A percentile compares a stretch with the other conserved stretches of the same genome.
These are phyloP conservation scores for Aspergillus fumigatiaffinis DNA, from an alignment of 2,329 filamentous ascomycete genomes.

Conservation along the genomic window DNA sequence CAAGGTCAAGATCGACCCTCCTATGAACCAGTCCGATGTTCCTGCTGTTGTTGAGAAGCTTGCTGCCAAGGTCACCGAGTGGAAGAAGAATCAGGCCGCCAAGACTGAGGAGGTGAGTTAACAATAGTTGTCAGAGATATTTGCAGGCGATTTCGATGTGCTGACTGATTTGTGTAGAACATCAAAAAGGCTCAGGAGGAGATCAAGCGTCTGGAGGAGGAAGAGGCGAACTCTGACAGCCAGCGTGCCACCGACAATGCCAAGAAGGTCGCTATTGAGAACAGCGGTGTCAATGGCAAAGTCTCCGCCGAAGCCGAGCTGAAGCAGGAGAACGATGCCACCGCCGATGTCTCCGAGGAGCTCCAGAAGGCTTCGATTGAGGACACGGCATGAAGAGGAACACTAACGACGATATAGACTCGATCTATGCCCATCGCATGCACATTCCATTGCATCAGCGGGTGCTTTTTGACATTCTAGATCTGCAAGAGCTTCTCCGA, in stretches of 20 bases:
- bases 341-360: slow-evolving; percentile 56
- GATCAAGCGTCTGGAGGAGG: slow-evolving; percentile 76
- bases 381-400: slow-evolving; percentile 41
- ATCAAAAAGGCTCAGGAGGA: slow-evolving; percentile 95
- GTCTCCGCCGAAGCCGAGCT: slow-evolving; percentile 52
- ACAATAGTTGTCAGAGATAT: background rate
- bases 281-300: slow-evolving; percentile 51
- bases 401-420: slow-evolving; percentile 7
- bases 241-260: slow-evolving; percentile 45
- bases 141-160: slow-evolving; percentile 1
- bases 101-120: slow-evolving; percentile 83
- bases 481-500: slow-evolving; percentile 13
- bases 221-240: slow-evolving; percentile 57
- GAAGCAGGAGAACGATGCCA: slow-evolving; percentile 57
- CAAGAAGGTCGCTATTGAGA: slow-evolving; percentile 51
- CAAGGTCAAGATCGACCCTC: slow-evolving; percentile 80
- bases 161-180: slow-evolving; percentile 60
- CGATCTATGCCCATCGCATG: background rate
- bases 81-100: slow-evolving; percentile 83
- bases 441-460: slow-evolving; percentile 16
- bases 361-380: slow-evolving; percentile 59
- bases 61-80: slow-evolving; percentile 83
- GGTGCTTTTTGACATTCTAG: slow-evolving; percentile 12
- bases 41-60: slow-evolving; percentile 79
- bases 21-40: slow-evolving; percentile 80